Evolutionary conservation across 192 early-diverging fungal species (phyloP), one percentile per base, ranked within the genome.

Genomic region (Obelidium mucronatum): DNA sequence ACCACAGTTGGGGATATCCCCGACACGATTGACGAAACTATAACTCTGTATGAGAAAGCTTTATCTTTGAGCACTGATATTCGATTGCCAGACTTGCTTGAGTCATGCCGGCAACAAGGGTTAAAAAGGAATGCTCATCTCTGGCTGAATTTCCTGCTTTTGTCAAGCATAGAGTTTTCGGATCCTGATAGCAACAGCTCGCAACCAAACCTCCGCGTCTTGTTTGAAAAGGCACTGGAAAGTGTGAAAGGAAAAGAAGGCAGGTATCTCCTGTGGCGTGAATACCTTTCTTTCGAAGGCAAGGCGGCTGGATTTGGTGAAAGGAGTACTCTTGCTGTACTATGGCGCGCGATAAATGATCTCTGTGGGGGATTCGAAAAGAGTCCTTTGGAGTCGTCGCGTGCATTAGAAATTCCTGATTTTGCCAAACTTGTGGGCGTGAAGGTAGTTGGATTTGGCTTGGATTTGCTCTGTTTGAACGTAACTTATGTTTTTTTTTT

Each of bases 111-210:
- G 39, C 8, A 17, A 24, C 17, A 33, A 3, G 8, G 1, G 11
- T 48, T 6, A 19, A 6, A 48, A 3, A 17, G 35, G 55, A 3
- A 72, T 30, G 37, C n/a, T 33, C n/a, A 72, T 72, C 30, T 72
- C 28, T 72, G 69, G 69, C 53, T 72, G 19, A 72, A 72, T 59
- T 72, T 24, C 36, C 30, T 72, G 3, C 36, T 72, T 1, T 54
- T 72, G 31, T 24, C 17, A 53, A 69, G 66, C 48, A 68, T 40
- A n/a, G 17, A 37, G 36, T 59, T 58, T 13, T 22, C 6, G 26
- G 30, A 72, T 19, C 30, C 51, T 4, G n/a, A 34, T 11, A 19
- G 8, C 31, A 1, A 28, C 34, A 24, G 6, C 17, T 48, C 44
- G 44, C 11, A 6, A 15, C 19, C 44, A 48, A 15, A 6, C 51